These are phyloP conservation scores for Xanthoconium stramineum DNA, from an alignment of 768 basidiomycete genomes.

Conservation along the genomic window DNA sequence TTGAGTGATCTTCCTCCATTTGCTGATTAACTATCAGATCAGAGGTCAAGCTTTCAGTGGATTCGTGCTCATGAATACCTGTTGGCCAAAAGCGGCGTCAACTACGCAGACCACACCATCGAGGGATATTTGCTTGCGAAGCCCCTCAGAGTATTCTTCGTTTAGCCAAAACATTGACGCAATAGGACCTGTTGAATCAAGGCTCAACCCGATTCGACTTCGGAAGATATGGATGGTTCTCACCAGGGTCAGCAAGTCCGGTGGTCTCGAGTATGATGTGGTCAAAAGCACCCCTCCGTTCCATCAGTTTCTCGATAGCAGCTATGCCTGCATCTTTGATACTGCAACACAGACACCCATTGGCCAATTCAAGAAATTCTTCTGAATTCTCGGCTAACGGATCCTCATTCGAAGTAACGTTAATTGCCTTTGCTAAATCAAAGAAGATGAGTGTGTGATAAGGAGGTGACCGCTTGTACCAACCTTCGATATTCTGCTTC, in stretches of 20 bases:
- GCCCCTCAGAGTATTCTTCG: constrained; percentile 70
- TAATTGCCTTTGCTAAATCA: constrained; percentile 75
- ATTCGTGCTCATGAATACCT: constrained; percentile 40
- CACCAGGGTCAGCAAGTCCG: constrained; percentile 93
- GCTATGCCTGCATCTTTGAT: constrained; percentile 92
- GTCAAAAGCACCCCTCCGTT: constrained; percentile 84
- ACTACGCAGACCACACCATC: constrained; percentile 94
- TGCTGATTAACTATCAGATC: constrained; percentile 48
- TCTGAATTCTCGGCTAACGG: constrained; percentile 65
- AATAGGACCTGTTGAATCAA: constrained; percentile 59
- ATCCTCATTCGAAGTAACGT: constrained; percentile 66
- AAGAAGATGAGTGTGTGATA: not conserved
- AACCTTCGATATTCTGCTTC: constrained; percentile 87
- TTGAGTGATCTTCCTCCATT: constrained; percentile 75
- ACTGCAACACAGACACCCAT: constrained; percentile 98
- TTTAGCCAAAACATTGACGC: constrained; percentile 87
- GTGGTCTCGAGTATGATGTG: constrained; percentile 96
- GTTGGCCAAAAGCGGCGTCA: constrained; percentile 76
- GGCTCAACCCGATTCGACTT: not conserved
- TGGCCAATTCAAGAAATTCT: constrained; percentile 89
- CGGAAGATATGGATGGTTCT: constrained; percentile 4
- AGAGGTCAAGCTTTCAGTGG: constrained; percentile 22
- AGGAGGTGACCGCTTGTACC: constrained; percentile 9
- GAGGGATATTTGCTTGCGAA: constrained; percentile 66
- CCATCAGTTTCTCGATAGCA: constrained; percentile 91